These are phyloP conservation scores for Chaetomiaceae sp. DNA, from an alignment of 2,329 filamentous ascomycete genomes.

Conservation along the genomic window DNA sequence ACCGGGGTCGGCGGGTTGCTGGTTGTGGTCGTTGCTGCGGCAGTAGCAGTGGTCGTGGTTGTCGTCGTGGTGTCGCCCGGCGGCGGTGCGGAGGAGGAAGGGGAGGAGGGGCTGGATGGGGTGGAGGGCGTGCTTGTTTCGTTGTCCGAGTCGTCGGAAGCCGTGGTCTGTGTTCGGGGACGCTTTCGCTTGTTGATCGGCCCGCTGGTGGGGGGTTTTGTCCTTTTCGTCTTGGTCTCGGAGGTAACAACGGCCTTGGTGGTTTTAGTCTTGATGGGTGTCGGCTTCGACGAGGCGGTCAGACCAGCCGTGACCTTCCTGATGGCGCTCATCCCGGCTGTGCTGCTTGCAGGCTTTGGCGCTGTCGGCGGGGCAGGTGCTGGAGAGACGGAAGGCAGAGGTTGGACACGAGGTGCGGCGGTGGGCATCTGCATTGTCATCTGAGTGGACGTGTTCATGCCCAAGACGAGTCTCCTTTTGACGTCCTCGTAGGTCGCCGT, in stretches of 20 bases:
- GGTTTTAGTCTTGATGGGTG: slow-evolving; percentile 7
- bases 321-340: slow-evolving; percentile 26
- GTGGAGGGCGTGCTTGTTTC: slow-evolving; percentile 21
- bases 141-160: slow-evolving; percentile 20
- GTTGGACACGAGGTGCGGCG: slow-evolving; percentile 11
- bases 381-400: slow-evolving; percentile 13
- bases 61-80: slow-evolving; percentile 9
- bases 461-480: slow-evolving; percentile 37
- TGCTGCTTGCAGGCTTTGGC: not conserved
- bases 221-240: slow-evolving; percentile 26
- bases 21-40: slow-evolving; percentile 26
- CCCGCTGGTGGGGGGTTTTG: slow-evolving; percentile 13
- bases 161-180: slow-evolving; percentile 21
- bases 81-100: slow-evolving; percentile 12
- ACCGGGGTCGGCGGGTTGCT: too few species aligned
- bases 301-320: slow-evolving; percentile 26
- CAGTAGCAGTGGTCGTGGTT: not conserved
- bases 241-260: slow-evolving; percentile 6
- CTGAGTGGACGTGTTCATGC: slow-evolving; percentile 35
- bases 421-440: slow-evolving; percentile 38
- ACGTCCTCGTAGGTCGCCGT: slow-evolving; percentile 36
- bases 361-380: not conserved
- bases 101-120: slow-evolving; percentile 28
- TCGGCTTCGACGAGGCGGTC: slow-evolving; percentile 17
- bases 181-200: slow-evolving; percentile 34